Base-by-base conservation (phyloP, 2,329 filamentous ascomycete species). In the Fusarium setosum region DNA sequence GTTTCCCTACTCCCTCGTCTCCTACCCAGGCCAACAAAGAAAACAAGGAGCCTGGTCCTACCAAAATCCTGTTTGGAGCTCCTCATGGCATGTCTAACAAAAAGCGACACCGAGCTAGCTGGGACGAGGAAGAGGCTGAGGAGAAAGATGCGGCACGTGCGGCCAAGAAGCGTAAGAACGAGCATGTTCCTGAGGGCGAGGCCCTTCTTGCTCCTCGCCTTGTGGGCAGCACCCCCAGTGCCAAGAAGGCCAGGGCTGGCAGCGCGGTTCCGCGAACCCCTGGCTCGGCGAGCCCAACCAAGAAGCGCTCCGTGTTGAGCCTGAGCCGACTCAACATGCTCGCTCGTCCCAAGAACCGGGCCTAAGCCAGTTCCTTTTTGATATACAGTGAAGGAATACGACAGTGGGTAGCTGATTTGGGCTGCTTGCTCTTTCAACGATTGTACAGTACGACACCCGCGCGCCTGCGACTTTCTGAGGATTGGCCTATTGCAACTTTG, bases 81-180 rank as follows among this genome's bases (percentile, higher is more conserved):
- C 82, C 86, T 4, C 88, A 90, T 67, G 88, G 88, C 17, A 85
- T 91, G 77, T 76, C 81, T 8, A 90, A 87, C 78, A 90, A 91
- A 81, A 91, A 90, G 77, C 85, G 88, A 23, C 83, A 85, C 68
- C 83, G 88, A n/a, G 83, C 83, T 15, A 83, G 77, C 51, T 83
- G 82, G 45, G 86, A 88, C 38, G 85, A 86, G 54, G 86, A 88
- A 52, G 83, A 86, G 31, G 81, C 82, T 0, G 83, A 84, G 49
- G 75, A 80, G 42, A 80, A 84, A 61, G 82, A 78, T 4, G 76
- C 74, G 3, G 79, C 83, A 58, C 83, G 85, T 13, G 84, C 83
- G 2, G 78, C 82, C 23, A 90, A 90, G 82, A 90, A 89, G 78
- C 82, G 82, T 35, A 87, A 84, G 77, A 80, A 82, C 38, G 79